phyloP scores from a whole-genome alignment of 2,329 filamentous ascomycete genomes.

The Calonectria montana region DNA sequence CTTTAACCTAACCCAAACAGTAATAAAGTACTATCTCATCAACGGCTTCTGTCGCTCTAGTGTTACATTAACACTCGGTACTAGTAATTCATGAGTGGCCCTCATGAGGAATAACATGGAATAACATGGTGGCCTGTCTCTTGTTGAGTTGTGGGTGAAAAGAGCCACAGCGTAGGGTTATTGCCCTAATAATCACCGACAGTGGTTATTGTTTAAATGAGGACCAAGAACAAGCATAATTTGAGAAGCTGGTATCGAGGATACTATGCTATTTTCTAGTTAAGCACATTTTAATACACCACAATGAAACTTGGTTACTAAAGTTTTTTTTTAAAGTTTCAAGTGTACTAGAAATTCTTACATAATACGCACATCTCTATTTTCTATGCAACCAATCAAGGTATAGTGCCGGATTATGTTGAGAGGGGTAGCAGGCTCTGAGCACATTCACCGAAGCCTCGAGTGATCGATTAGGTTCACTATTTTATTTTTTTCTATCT shows the following conservation, averaged over 20 bases:
- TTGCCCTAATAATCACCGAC: neutral
- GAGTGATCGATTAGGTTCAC: neutral
- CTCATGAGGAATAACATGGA: too few relatives aligned
- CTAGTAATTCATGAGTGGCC: too few relatives aligned
- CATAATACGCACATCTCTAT: neutral
- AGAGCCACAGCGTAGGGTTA: neutral
- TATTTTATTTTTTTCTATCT: neutral
- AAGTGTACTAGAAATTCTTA: neutral
- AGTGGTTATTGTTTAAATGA: neutral
- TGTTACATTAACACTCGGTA: too few relatives aligned
- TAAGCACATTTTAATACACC: neutral
- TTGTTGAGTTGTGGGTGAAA: neutral
- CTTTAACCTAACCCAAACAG: too few relatives aligned
- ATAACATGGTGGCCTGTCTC: too few relatives aligned
- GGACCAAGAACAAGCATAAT: neutral
- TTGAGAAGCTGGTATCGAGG: neutral
- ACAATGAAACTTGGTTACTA: neutral
- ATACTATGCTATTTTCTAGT: neutral
- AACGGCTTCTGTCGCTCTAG: too few relatives aligned
- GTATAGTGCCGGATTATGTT: neutral
- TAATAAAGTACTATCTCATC: too few relatives aligned
- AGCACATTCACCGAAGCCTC: neutral
- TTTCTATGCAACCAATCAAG: neutral
- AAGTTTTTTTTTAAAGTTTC: neutral
- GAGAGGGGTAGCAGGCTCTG: neutral